These are phyloP conservation scores for Suillus subluteus DNA, from an alignment of 768 basidiomycete species.

Conservation along the genomic window DNA sequence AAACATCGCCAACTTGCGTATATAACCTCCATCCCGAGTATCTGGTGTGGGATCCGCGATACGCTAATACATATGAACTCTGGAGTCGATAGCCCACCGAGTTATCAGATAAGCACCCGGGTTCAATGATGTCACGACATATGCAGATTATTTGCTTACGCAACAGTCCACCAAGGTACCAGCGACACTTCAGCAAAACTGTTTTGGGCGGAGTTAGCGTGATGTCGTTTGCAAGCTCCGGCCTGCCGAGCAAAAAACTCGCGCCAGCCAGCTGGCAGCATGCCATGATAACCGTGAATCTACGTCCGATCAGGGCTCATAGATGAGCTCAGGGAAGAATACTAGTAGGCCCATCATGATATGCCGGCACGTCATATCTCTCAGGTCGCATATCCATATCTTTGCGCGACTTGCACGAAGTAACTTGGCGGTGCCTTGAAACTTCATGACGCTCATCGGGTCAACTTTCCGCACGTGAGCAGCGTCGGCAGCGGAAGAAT, in stretches of 20 bases:
- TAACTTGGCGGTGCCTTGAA: neutral
- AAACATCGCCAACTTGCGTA: neutral
- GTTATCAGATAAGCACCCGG: neutral
- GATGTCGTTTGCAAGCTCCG: neutral
- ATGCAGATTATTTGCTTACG: too few relatives aligned
- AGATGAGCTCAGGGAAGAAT: neutral
- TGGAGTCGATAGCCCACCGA: too few relatives aligned
- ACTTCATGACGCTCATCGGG: neutral
- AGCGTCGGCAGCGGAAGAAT: neutral
- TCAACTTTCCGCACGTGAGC: too few relatives aligned
- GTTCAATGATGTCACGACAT: neutral
- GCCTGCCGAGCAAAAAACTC: neutral
- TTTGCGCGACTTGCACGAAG: too few relatives aligned
- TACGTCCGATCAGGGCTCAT: neutral
- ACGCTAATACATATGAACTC: neutral
- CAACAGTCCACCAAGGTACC: neutral
- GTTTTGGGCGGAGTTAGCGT: neutral
- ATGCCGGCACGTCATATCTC: neutral
- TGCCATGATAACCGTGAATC: neutral
- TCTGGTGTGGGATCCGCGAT: neutral
- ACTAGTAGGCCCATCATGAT: neutral
- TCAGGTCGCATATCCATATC: neutral
- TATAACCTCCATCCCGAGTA: neutral
- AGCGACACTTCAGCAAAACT: neutral
- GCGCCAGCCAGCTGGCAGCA: neutral